A percentile compares a stretch with the other conserved stretches of the same genome.
These are phyloP conservation scores for Zea mays DNA, from an alignment of 176 grass and related monocot genomes.

Conservation along the genomic window DNA sequence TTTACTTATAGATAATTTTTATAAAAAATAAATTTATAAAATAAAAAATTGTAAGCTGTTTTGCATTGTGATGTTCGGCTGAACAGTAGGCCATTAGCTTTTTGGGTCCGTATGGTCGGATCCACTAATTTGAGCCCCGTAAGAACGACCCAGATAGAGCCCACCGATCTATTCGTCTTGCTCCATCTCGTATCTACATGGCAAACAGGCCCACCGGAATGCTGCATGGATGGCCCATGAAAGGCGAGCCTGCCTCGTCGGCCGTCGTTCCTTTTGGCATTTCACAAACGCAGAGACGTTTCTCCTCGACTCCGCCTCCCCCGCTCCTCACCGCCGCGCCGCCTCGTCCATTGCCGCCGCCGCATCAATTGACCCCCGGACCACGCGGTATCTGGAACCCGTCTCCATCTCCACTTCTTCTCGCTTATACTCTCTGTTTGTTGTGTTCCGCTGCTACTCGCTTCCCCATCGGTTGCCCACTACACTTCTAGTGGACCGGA, in stretches of 20 bases:
- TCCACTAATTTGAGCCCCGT: too few relatives aligned
- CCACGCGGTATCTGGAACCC: background rate
- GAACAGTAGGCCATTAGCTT: too few relatives aligned
- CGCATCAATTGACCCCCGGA: background rate
- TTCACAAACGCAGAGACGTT: background rate
- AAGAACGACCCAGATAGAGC: too few relatives aligned
- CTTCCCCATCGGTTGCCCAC: background rate
- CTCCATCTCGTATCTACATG: too few relatives aligned
- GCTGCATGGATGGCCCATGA: background rate
- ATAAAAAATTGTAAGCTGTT: too few relatives aligned
- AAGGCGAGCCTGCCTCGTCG: background rate
- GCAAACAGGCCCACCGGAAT: too few relatives aligned
- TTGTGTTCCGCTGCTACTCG: background rate
- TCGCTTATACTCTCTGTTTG: too few relatives aligned
- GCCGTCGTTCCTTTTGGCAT: background rate
- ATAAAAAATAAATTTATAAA: too few relatives aligned
- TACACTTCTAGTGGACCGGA: background rate
- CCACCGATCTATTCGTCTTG: background rate
- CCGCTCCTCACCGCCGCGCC: background rate
- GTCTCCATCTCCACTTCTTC: too few relatives aligned
- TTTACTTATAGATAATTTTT: too few relatives aligned
- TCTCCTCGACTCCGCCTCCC: background rate
- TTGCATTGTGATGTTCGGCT: too few relatives aligned
- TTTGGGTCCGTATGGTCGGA: too few relatives aligned
- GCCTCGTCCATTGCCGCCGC: background rate